phyloP scores from a whole-genome alignment of 495 filamentous ascomycete species.

The Lentithecium fluviatile region DNA sequence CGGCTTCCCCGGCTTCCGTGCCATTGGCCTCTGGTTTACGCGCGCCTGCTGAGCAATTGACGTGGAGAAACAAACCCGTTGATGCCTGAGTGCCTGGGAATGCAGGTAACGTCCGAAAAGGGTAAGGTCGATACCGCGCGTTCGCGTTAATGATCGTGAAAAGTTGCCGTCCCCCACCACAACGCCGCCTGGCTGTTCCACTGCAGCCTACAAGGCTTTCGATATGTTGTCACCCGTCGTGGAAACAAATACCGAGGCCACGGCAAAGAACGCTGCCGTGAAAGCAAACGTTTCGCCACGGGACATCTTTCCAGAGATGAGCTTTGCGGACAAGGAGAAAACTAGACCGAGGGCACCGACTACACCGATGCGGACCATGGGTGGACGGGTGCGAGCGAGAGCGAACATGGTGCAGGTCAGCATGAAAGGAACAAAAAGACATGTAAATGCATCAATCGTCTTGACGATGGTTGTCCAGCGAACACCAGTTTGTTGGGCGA shows the following conservation, averaged over 20 bases:
- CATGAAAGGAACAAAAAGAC: neutral
- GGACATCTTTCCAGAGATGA: neutral
- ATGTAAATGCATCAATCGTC: neutral
- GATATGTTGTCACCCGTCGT: too few relatives aligned
- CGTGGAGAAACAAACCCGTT: too few relatives aligned
- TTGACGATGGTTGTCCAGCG: neutral
- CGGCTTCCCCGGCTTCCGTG: too few relatives aligned
- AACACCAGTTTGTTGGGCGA: neutral
- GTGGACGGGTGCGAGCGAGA: neutral
- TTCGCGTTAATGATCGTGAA: too few relatives aligned
- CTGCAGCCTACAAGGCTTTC: too few relatives aligned
- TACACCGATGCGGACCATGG: neutral
- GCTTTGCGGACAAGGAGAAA: neutral
- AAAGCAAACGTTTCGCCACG: neutral
- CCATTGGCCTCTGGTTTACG: too few relatives aligned
- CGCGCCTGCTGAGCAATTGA: too few relatives aligned
- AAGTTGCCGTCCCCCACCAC: too few relatives aligned
- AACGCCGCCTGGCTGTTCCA: too few relatives aligned
- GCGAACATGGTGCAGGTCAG: neutral
- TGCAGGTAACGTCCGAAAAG: too few relatives aligned
- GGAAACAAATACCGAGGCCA: neutral
- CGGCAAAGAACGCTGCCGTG: neutral
- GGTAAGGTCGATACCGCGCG: too few relatives aligned
- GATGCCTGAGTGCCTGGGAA: too few relatives aligned
- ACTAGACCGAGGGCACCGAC: neutral